These are phyloP conservation scores for Ogataea degrootiae DNA, from an alignment of 805 yeast genomes.

Conservation along the genomic window DNA sequence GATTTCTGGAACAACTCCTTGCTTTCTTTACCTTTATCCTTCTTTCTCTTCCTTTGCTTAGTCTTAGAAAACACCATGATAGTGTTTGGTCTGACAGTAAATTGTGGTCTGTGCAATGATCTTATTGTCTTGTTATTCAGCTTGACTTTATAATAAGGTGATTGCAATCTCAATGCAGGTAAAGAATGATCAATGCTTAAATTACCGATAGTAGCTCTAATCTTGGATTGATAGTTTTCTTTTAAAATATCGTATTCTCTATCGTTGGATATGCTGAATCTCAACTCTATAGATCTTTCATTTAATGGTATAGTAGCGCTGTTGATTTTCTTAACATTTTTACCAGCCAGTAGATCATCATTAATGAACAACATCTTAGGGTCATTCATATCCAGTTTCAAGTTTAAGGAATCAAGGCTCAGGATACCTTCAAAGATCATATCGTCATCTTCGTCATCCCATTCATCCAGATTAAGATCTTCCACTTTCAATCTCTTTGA, in stretches of 20 bases:
- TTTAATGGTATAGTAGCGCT: conserved; percentile 44
- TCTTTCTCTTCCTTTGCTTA: conserved; percentile 78
- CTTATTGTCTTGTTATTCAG: conserved; percentile 65
- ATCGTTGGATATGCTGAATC: conserved; percentile 87
- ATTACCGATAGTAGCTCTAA: conserved; percentile 88
- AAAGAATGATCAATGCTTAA: conserved; percentile 85
- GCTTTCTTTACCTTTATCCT: conserved; percentile 79
- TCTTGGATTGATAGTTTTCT: conserved; percentile 84
- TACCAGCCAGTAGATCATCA: conserved; percentile 19
- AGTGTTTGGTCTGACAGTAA: conserved; percentile 74
- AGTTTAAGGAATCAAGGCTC: conserved; percentile 29
- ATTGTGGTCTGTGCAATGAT: conserved; percentile 73
- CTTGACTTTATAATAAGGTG: conserved; percentile 84
- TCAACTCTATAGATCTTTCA: conserved; percentile 49
- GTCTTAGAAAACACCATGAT: conserved; percentile 69
- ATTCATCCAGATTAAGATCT: conserved; percentile 38
- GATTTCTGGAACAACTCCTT: conserved; percentile 68
- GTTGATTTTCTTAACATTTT: conserved; percentile 15
- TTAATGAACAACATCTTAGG: conserved; percentile 68
- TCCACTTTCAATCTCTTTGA: conserved; percentile 26
- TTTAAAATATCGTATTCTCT: conserved; percentile 75
- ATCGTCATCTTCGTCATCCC: conserved; percentile 55
- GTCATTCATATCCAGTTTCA: conserved; percentile 81
- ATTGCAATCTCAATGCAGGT: conserved; percentile 82
- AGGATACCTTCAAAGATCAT: conserved; percentile 68